phyloP scores from a whole-genome alignment of 768 basidiomycete genomes.

The Phaeotremella fagi region DNA sequence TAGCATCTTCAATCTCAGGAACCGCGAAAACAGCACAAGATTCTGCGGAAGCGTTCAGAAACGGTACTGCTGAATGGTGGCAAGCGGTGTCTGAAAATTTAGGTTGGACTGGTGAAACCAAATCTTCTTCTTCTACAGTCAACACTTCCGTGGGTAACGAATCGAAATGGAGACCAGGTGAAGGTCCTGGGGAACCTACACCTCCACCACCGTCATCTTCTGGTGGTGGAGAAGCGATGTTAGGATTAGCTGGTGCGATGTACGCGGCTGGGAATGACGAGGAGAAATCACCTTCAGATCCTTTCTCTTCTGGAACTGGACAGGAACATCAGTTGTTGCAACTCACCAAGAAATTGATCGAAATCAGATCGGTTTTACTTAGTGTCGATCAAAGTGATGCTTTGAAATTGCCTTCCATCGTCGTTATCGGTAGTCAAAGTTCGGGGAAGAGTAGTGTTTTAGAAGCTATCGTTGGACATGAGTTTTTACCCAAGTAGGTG shows the following conservation, averaged over 20 bases:
- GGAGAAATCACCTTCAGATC: slow-evolving; percentile 14
- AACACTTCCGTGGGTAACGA: slow-evolving; percentile 8
- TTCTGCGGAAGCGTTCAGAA: slow-evolving; percentile 25
- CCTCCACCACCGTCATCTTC: slow-evolving; percentile 18
- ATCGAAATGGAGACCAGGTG: slow-evolving; percentile 33
- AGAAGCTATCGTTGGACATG: slow-evolving; percentile 94
- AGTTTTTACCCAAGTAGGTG: slow-evolving; percentile 93
- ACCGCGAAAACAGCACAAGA: slow-evolving; percentile 26
- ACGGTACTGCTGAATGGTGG: slow-evolving; percentile 46
- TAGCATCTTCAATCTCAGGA: slow-evolving; percentile 58
- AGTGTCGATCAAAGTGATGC: slow-evolving; percentile 94
- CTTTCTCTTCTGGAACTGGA: slow-evolving; percentile 24
- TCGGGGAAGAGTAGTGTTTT: slow-evolving; percentile 97
- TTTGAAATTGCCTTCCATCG: slow-evolving; percentile 92
- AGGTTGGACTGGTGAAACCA: too few species aligned
- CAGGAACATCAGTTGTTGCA: slow-evolving; percentile 83
- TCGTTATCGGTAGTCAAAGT: slow-evolving; percentile 97
- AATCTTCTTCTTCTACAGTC: too few species aligned
- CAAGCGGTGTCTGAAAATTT: slow-evolving; percentile 34
- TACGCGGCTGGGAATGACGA: slow-evolving; percentile 18
- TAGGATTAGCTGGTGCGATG: slow-evolving; percentile 35
- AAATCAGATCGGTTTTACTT: slow-evolving; percentile 88
- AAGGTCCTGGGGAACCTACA: slow-evolving; percentile 37
- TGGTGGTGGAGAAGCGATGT: slow-evolving; percentile 23
- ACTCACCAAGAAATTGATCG: slow-evolving; percentile 89